Evolutionary conservation across 2,329 filamentous ascomycete genomes (phyloP), one percentile per base, ranked within the genome.

Genomic region (Penicillium sp.): DNA sequence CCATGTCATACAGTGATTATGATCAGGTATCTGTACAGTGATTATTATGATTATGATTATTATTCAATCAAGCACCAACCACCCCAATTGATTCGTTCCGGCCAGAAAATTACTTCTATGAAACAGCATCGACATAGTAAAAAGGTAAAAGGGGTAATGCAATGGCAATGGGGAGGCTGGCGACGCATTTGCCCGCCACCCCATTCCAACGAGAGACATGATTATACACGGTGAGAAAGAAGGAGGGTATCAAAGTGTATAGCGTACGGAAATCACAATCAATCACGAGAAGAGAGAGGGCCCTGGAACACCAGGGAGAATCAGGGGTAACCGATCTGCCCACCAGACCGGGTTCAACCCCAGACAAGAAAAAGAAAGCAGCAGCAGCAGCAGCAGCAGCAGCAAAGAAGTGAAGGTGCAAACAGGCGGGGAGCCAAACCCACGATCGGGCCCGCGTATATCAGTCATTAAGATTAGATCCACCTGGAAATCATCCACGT

Each of bases 381-480:
- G 46, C n/a, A n/a, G n/a, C n/a, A n/a, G n/a, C n/a, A 39, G 47
- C 24, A 49, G 24, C 37, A 41, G 43, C 21, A n/a, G 23, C 10
- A 13, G 15, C 8, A 36, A 18, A 18, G 33, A 23, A 39, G 18
- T 23, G 36, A 40, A 40, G 21, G 33, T 42, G 27, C 23, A 44
- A 34, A 42, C 39, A 42, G 39, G 39, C 39, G 39, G 39, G 39
- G 39, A 42, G 39, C 29, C 24, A 42, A 42, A 42, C 39, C 39
- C 39, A 42, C 23, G 39, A 42, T 42, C 39, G 39, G 39, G 39
- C 17, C 39, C 24, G 46, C 40, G 48, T 52, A 56, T 51, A 61
- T 58, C 53, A 46, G 49, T 52, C 55, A 63, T 63, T 63, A 63
- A 60, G 49, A 63, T 63, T 62, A 63, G 54, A 56, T 60, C 53